phyloP scores from a whole-genome alignment of 345 rosid species.

The Brassica rapa region DNA sequence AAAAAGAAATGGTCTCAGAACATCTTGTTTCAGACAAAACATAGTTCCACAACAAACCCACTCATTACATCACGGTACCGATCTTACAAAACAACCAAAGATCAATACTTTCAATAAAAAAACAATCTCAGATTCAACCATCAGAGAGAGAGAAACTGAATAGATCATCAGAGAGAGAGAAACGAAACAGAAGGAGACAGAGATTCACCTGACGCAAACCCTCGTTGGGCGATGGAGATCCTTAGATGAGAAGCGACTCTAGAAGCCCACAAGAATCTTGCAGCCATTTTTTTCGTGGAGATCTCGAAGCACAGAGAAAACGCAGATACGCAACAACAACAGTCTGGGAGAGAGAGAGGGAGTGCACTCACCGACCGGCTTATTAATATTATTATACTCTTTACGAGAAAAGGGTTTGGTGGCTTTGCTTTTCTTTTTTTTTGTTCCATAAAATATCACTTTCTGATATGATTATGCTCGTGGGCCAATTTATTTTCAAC shows the following conservation, averaged over 20 bases:
- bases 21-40: not conserved
- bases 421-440: slow-evolving; percentile 2
- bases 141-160: not conserved
- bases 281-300: slow-evolving; percentile 56
- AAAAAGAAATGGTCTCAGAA: not conserved
- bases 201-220: slow-evolving; percentile 66
- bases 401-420: slow-evolving; percentile 41
- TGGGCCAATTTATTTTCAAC: slow-evolving; percentile 22
- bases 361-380: slow-evolving; percentile 37
- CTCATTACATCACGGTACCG: not conserved
- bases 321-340: not conserved
- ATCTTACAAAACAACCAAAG: not conserved
- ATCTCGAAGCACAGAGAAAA: slow-evolving; percentile 26
- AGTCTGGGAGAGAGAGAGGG: not conserved
- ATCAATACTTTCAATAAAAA: not conserved
- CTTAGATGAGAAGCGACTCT: slow-evolving; percentile 85
- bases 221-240: slow-evolving; percentile 76
- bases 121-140: slow-evolving; percentile 20
- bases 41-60: not conserved
- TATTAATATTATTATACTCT: slow-evolving; percentile 30
- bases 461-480: slow-evolving; percentile 15
- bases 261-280: slow-evolving; percentile 80
- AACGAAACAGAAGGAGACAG: not conserved
- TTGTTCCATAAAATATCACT: slow-evolving; percentile 16
- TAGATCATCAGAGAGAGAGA: not conserved